Percentiles rank a stretch among this genome's conserved stretches.
These are phyloP conservation scores for Priceomyces castillae DNA, from an alignment of 805 yeast genomes.

Conservation along the genomic window DNA sequence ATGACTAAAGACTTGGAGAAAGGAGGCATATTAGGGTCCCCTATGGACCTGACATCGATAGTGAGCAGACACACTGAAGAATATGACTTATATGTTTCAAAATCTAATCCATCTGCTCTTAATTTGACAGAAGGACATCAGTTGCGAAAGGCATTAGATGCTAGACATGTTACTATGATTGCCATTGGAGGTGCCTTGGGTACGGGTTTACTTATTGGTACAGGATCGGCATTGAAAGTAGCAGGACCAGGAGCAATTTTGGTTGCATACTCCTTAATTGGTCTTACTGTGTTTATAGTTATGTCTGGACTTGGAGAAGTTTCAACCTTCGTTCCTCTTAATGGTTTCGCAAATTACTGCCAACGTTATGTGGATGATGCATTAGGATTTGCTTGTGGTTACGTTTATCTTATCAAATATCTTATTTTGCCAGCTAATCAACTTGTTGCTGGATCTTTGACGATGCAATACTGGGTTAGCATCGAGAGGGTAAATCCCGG, in stretches of 20 bases:
- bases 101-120: conserved; percentile 39
- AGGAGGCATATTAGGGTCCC: not conserved
- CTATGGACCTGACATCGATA: conserved; percentile 23
- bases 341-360: conserved; percentile 65
- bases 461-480: conserved; percentile 53
- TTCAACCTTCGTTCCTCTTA: conserved; percentile 65
- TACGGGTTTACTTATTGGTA: conserved; percentile 76
- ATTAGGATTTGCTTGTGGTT: conserved; percentile 68
- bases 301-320: conserved; percentile 70
- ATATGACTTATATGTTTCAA: conserved; percentile 44
- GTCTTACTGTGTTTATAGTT: conserved; percentile 66
- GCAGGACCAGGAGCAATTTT: conserved; percentile 71
- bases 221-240: conserved; percentile 63
- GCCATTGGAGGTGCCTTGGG: conserved; percentile 85
- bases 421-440: conserved; percentile 60
- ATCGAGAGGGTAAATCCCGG: conserved; percentile 51
- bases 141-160: conserved; percentile 44
- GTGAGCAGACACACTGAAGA: conserved; percentile 46
- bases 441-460: conserved; percentile 58
- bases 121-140: conserved; percentile 43
- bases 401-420: conserved; percentile 56
- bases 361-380: conserved; percentile 64
- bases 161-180: conserved; percentile 67
- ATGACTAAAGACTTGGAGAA: conserved; percentile 15
- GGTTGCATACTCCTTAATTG: conserved; percentile 66